phyloP scores from a whole-genome alignment of 2,329 filamentous ascomycete genomes.

The Elsinoe ampelina region DNA sequence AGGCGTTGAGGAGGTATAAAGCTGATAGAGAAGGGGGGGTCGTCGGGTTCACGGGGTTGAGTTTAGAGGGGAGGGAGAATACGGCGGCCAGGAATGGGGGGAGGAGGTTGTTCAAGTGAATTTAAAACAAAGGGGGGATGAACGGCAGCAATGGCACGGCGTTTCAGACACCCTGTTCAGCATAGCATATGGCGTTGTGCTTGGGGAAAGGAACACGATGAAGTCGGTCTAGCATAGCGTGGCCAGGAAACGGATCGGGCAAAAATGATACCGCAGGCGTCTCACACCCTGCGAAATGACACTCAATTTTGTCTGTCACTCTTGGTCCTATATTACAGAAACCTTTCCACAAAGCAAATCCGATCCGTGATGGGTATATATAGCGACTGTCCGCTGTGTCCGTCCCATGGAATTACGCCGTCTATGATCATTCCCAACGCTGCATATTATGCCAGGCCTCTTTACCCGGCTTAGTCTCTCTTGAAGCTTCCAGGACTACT shows the following conservation, averaged over 20 bases:
- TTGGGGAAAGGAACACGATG: no score
- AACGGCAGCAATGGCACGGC: no score
- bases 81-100: constrained; percentile 37
- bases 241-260: no score
- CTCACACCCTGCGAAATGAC: background rate
- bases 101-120: constrained; percentile 36
- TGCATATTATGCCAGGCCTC: background rate
- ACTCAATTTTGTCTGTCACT: background rate
- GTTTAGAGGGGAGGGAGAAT: constrained; percentile 39
- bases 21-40: constrained; percentile 53
- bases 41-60: constrained; percentile 42
- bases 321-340: background rate
- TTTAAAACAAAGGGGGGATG: no score
- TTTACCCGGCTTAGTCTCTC: background rate
- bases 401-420: background rate
- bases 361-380: constrained; percentile 9
- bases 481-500: constrained; percentile 2
- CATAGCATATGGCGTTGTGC: no score
- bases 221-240: no score
- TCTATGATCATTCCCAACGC: background rate
- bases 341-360: background rate
- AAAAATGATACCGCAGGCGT: no score
- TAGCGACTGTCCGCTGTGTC: constrained; percentile 1
- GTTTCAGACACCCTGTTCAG: no score
- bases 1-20: constrained; percentile 62